These are phyloP conservation scores for Colletotrichum magnum DNA, from an alignment of 2,329 filamentous ascomycete species.

Conservation along the genomic window DNA sequence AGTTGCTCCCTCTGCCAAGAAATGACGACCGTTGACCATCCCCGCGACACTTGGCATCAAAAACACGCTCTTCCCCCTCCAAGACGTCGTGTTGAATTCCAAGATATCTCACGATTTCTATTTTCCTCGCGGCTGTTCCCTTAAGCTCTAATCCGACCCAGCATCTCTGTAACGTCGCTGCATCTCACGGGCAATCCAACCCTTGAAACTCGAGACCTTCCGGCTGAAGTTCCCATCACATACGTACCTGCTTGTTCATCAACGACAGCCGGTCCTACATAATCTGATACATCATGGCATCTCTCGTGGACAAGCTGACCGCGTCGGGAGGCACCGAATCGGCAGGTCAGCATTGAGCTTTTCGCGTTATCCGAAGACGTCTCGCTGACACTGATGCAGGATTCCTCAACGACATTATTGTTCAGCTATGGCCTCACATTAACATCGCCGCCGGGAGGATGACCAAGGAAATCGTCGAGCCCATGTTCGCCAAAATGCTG, in stretches of 20 bases:
- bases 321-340: slow-evolving; percentile 57
- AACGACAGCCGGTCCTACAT: slow-evolving; percentile 7
- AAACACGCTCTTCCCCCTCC: slow-evolving; percentile 7
- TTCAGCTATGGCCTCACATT: slow-evolving; percentile 65
- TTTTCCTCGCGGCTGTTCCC: neutral
- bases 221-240: neutral
- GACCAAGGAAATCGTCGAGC: slow-evolving; percentile 62
- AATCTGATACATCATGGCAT: slow-evolving; percentile 45
- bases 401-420: slow-evolving; percentile 64
- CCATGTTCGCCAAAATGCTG: slow-evolving; percentile 61
- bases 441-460: slow-evolving; percentile 58
- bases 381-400: slow-evolving; percentile 43
- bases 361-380: neutral
- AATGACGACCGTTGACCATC: slow-evolving; percentile 5
- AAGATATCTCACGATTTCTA: neutral
- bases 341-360: slow-evolving; percentile 46
- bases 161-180: neutral
- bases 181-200: no score
- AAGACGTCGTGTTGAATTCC: neutral
- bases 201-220: neutral
- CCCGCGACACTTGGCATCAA: slow-evolving; percentile 21
- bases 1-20: slow-evolving; percentile 16
- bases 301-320: slow-evolving; percentile 55
- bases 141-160: neutral
- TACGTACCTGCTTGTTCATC: no score